These are phyloP conservation scores for Emmonsiellopsis sp. DNA, from an alignment of 2,329 filamentous ascomycete genomes.

Conservation along the genomic window DNA sequence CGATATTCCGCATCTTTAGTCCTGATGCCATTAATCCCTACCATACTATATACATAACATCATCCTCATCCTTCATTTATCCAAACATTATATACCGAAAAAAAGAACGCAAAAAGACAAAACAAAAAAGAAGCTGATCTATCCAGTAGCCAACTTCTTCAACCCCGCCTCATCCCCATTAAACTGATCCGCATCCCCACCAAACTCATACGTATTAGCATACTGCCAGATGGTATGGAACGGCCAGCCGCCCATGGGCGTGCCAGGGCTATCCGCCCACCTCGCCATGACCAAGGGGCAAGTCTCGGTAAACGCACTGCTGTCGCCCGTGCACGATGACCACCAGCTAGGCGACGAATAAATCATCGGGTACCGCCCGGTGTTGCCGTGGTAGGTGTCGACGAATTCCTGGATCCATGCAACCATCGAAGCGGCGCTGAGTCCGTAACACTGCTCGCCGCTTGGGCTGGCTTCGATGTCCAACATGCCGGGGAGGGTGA, in stretches of 20 bases:
- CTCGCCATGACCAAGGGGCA: constrained; percentile 42
- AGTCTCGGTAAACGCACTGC: constrained; percentile 34
- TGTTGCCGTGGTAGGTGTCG: constrained; percentile 39
- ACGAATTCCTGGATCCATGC: constrained; percentile 46
- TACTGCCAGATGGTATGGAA: constrained; percentile 50
- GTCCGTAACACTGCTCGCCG: constrained; percentile 37
- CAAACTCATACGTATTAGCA: constrained; percentile 38
- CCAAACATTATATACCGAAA: too few relatives aligned
- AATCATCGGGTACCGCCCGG: constrained; percentile 43
- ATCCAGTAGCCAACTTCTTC: constrained; percentile 24
- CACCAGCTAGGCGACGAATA: constrained; percentile 48
- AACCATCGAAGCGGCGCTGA: constrained; percentile 39
- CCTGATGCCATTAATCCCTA: too few relatives aligned
- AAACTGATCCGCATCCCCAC: constrained; percentile 46
- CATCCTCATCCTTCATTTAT: too few relatives aligned
- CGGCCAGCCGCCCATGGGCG: constrained; percentile 43
- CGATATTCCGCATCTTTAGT: too few relatives aligned
- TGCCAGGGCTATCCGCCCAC: constrained; percentile 34
- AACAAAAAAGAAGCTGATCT: background rate
- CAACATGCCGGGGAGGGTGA: constrained; percentile 49
- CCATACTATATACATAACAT: too few relatives aligned
- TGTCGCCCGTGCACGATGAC: constrained; percentile 44
- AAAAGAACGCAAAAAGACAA: background rate
- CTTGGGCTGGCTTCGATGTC: constrained; percentile 41
- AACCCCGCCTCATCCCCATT: constrained; percentile 35